Evolutionary conservation across 345 rosid genomes (phyloP), one percentile per base, ranked within the genome.

Genomic region (Cardamine occulta): DNA sequence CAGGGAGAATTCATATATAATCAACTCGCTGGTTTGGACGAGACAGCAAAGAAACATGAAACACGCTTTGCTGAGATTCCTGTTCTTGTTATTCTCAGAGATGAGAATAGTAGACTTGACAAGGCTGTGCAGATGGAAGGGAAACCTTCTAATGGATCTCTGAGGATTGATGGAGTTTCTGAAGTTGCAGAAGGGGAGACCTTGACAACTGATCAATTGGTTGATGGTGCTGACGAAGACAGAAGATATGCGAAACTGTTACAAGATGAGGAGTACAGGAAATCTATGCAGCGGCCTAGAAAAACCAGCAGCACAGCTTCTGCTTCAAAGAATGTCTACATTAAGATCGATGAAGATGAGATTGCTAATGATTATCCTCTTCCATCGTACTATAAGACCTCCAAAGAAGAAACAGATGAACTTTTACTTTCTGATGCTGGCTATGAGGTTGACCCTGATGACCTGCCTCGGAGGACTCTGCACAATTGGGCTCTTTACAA

Each of bases 401-500:
- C 80, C 47, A 35, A 44, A 24, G 88, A 84, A 56, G 98, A 93
- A 87, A 78, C 83, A 61, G 96, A 91, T 72, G 97, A 93, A 73
- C 83, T 77, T 47, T 35, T 88, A 51, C 75, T 85, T 12, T 82
- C 74, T 75, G 89, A 83, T 7, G 73, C 70, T 79, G 82, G 69
- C 34, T 62, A 72, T 73, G 89, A 74, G 35, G 54, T 81, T 44
- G 39, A 84, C 64, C 66, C 81, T 51, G 80, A 77, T 37, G 84
- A 88, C 5, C 94, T 93, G 18, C 98, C 94, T 54, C 83, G 74
- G 51, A 83, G 78, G 64, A 81, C 85, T 86, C 94, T 93, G 9
- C 88, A 93, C 66, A 79, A 89, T 44, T 93, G 97, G 98, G 80
- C 98, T 4, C 88, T 93, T 45, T 93, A 93, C 76, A 88, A 93